Percentiles rank a stretch among this genome's conserved stretches.
phyloP scores from a whole-genome alignment of 306 rosid genomes.

The Citrullus amarus region DNA sequence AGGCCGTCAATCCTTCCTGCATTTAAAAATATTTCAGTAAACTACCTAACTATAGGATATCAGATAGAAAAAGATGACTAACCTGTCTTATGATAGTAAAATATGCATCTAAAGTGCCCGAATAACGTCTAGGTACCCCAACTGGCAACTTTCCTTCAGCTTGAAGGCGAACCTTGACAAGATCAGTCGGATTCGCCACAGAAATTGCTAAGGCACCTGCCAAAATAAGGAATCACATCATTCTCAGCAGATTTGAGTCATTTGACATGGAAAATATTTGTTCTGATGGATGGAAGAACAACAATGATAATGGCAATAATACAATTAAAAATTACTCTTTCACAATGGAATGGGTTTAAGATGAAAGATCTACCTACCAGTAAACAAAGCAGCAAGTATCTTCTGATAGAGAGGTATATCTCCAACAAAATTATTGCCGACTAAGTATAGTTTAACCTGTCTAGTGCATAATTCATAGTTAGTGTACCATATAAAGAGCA shows the following conservation, averaged over 20 bases:
- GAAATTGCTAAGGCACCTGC: conserved; percentile 86
- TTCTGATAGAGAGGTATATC: conserved; percentile 71
- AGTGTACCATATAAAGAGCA: not conserved
- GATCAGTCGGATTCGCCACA: conserved; percentile 90
- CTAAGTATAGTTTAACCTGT: conserved; percentile 84
- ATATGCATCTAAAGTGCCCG: conserved; percentile 87
- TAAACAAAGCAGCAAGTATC: conserved; percentile 80
- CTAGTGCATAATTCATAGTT: conserved; percentile 30
- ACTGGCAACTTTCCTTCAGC: conserved; percentile 72
- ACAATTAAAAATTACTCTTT: not conserved
- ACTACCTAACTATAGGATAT: not conserved
- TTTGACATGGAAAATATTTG: not conserved
- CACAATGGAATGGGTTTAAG: not conserved
- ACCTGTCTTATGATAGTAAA: conserved; percentile 66
- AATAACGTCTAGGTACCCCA: conserved; percentile 84
- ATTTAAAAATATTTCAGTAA: not conserved
- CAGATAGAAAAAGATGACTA: conserved; percentile 7
- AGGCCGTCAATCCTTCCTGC: conserved; percentile 81
- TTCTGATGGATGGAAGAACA: not conserved
- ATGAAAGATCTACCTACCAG: conserved; percentile 46
- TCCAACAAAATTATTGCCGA: conserved; percentile 72
- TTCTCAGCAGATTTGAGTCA: not conserved
- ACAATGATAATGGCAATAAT: not conserved
- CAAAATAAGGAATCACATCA: not conserved
- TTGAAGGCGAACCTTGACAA: conserved; percentile 93